Evolutionary conservation across 1,139 yeast genomes (phyloP), one percentile per base, ranked within the genome.

Genomic region (Blastobotrys raffinosifermentans): DNA sequence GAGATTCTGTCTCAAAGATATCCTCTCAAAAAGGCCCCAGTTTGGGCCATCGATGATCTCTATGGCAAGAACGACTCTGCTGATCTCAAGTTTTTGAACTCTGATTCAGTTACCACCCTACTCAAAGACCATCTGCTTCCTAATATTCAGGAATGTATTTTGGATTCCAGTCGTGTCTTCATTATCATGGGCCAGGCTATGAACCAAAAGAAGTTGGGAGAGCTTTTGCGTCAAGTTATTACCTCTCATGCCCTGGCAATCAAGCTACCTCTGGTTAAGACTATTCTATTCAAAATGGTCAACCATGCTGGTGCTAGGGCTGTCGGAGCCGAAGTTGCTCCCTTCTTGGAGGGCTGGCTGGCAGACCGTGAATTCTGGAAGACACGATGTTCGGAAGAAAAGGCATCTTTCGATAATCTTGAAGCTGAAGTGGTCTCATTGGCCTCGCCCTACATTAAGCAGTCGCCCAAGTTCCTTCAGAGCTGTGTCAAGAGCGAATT

Each of bases 401-500:
- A 75, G 39, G 64, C 75, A 29, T 67, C 70, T 37, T 70, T 74
- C 46, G 60, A 53, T n/a, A 64, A 60, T 1, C 72, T 81, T 39
- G 91, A 83, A 54, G 46, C 53, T 2, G 63, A 72, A n/a, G 54
- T 82, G 13, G 69, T 80, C 17, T 66, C 69, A 10, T 57, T 81
- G 42, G 74, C 84, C 14, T 72, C 83, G 9, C 66, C 72, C 8
- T 73, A 71, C 42, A 87, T 79, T 42, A 73, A 73, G 43, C 63
- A 63, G 39, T 87, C 82, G 40, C 68, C 80, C 29, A 72, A 73
- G 27, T 82, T 87, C 63, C 55, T 86, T 29, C 69, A 75, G 37
- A 62, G 64, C 15, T 73, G 55, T 19, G 40, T 66, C 34, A 70
- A 72, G 37, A 64, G 75, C 8, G 64, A 70, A 1, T 62, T 63